phyloP scores from a whole-genome alignment of 2,329 filamentous ascomycete species.

The Exophiala oligosperma region DNA sequence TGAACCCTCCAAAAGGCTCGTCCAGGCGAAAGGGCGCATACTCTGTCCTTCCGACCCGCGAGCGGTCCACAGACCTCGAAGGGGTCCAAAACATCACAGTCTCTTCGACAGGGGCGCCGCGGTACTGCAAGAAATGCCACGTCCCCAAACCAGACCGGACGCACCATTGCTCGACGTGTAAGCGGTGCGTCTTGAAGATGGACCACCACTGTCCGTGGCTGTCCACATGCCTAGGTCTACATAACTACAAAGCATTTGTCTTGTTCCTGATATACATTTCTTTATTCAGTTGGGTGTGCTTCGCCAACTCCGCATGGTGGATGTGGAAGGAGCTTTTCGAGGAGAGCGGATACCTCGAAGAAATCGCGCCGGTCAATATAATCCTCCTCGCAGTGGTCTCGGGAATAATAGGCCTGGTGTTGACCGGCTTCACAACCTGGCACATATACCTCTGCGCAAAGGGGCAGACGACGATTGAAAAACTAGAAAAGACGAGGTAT shows the following conservation, averaged over 20 bases:
- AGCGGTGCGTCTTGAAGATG: constrained; percentile 96
- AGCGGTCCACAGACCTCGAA: constrained; percentile 43
- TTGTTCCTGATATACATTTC: constrained; percentile 89
- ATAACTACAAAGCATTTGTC: constrained; percentile 94
- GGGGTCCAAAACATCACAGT: constrained; percentile 81
- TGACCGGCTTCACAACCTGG: constrained; percentile 88
- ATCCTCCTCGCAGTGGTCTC: constrained; percentile 83
- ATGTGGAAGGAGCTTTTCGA: constrained; percentile 79
- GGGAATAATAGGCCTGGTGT: constrained; percentile 86
- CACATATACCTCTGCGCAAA: constrained; percentile 78
- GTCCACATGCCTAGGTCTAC: constrained; percentile 88
- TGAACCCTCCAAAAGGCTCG: constrained; percentile 29
- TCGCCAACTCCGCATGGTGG: constrained; percentile 76
- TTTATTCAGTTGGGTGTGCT: constrained; percentile 79
- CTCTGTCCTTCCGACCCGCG: constrained; percentile 75
- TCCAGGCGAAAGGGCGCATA: constrained; percentile 53
- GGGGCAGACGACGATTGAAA: constrained; percentile 93
- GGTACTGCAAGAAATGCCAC: constrained; percentile 98
- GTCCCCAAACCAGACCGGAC: constrained; percentile 90
- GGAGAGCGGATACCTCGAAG: constrained; percentile 69
- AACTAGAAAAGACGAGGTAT: constrained; percentile 92
- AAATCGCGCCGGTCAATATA: constrained; percentile 83
- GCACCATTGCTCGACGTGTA: constrained; percentile 95
- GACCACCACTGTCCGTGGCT: constrained; percentile 99
- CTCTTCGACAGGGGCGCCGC: constrained; percentile 80